Conservation (phyloP, 2,329 filamentous ascomycete genomes). For the Drechslerella stenobrocha region DNA sequence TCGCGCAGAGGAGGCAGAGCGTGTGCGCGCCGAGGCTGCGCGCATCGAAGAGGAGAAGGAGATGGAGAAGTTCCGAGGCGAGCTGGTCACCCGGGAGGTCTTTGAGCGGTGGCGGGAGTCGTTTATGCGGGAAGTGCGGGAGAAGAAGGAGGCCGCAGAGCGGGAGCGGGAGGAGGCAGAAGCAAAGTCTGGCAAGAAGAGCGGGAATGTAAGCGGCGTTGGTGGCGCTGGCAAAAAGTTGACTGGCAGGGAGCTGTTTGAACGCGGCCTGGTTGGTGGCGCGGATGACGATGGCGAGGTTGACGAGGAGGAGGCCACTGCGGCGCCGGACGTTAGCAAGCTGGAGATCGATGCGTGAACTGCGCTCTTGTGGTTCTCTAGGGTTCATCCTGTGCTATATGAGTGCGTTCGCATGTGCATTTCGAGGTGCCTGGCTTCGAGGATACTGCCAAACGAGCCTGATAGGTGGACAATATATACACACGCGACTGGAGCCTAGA, state of each 20-base stretch:
- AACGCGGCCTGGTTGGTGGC: conserved; percentile 68
- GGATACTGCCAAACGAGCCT: too few species aligned
- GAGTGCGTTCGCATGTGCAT: neutral
- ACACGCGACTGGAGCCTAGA: neutral
- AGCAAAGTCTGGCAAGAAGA: conserved; percentile 76
- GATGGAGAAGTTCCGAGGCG: conserved; percentile 94
- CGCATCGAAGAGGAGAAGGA: conserved; percentile 78
- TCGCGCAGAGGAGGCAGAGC: conserved; percentile 68
- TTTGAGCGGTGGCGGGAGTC: conserved; percentile 80
- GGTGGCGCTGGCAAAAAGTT: conserved; percentile 60
- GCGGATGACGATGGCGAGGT: conserved; percentile 69
- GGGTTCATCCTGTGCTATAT: too few species aligned
- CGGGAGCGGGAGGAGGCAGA: conserved; percentile 81
- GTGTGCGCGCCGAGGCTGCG: conserved; percentile 62
- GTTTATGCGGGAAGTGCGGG: conserved; percentile 80
- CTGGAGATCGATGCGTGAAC: conserved; percentile 68
- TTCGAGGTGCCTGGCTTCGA: too few species aligned
- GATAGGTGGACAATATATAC: neutral
- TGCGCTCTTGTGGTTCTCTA: too few species aligned
- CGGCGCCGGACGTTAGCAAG: conserved; percentile 66
- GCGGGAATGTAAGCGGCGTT: conserved; percentile 61
- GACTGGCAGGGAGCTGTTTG: conserved; percentile 76
- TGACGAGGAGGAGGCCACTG: conserved; percentile 66
- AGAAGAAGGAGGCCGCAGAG: conserved; percentile 67
- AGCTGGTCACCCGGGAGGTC: conserved; percentile 79